A percentile compares a stretch with the other conserved stretches of the same genome.
phyloP scores from a whole-genome alignment of 2,329 filamentous ascomycete species.

The Leptographium flavum region DNA sequence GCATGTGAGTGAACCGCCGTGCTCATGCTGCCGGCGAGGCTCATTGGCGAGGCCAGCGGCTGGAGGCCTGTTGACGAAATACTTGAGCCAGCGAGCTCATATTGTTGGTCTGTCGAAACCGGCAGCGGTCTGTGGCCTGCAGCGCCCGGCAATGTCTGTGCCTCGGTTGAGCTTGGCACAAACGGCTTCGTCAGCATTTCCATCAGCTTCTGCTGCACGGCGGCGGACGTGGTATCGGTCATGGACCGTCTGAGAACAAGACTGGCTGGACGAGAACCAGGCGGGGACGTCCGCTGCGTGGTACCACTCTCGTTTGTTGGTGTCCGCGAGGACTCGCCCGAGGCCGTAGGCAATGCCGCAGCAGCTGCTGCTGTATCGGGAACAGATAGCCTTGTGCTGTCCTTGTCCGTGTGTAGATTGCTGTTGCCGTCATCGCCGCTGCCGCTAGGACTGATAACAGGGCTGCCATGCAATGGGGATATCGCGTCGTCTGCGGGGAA shows the following conservation, averaged over 20 bases:
- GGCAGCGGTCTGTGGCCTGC: neutral
- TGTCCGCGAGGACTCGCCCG: conserved; percentile 36
- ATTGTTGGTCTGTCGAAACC: neutral
- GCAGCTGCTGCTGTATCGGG: neutral
- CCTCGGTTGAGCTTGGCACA: conserved; percentile 22
- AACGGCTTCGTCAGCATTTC: conserved; percentile 80
- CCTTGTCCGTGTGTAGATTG: neutral
- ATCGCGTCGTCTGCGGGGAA: neutral
- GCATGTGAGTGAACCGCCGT: conserved; percentile 71
- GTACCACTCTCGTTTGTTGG: conserved; percentile 42
- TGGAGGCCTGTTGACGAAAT: conserved; percentile 13
- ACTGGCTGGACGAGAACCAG: conserved; percentile 45
- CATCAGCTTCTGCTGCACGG: conserved; percentile 68
- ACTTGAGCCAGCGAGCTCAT: neutral
- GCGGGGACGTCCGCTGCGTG: conserved; percentile 36
- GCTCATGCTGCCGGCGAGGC: conserved; percentile 32
- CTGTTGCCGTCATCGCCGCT: neutral
- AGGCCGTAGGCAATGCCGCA: conserved; percentile 16
- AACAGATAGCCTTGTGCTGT: neutral
- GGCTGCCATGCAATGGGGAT: neutral
- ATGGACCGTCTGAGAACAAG: conserved; percentile 62
- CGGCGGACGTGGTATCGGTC: conserved; percentile 65
- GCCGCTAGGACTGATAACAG: neutral
- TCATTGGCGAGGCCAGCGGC: conserved; percentile 22
- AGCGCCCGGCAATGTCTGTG: neutral